A percentile compares a stretch with the other conserved stretches of the same genome.
phyloP scores from a whole-genome alignment of 306 rosid genomes.

The Canavalia gladiata region DNA sequence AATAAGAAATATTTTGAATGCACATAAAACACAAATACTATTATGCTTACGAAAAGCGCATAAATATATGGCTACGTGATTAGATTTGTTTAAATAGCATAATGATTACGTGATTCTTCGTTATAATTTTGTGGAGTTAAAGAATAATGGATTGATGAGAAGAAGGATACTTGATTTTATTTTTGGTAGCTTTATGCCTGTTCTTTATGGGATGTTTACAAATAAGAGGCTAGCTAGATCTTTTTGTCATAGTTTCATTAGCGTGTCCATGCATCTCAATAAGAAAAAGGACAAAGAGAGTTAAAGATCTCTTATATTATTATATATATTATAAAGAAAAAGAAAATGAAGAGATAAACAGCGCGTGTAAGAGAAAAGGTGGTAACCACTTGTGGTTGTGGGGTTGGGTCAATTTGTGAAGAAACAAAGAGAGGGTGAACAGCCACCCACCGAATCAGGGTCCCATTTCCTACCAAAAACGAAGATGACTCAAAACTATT shows the following conservation, averaged over 20 bases:
- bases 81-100: conserved; percentile 8
- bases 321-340: neutral
- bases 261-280: conserved; percentile 28
- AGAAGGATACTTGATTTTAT: conserved; percentile 25
- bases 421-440: conserved; percentile 32
- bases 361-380: conserved; percentile 45
- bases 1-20: no score
- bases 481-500: conserved; percentile 37
- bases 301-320: neutral
- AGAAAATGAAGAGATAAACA: neutral
- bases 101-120: conserved; percentile 6
- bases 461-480: conserved; percentile 48
- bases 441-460: conserved; percentile 40
- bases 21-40: no score
- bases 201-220: conserved; percentile 31
- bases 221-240: conserved; percentile 38
- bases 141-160: conserved; percentile 34
- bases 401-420: conserved; percentile 38
- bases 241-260: conserved; percentile 37
- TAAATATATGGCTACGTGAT: neutral
- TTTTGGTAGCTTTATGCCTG: conserved; percentile 44
- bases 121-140: conserved; percentile 41
- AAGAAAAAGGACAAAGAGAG: conserved; percentile 36
- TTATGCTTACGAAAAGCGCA: neutral
- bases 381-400: conserved; percentile 31